Percentiles rank a stretch among this genome's conserved stretches.
These are phyloP conservation scores for Kuraishia molischiana DNA, from an alignment of 805 yeast species.

Conservation along the genomic window DNA sequence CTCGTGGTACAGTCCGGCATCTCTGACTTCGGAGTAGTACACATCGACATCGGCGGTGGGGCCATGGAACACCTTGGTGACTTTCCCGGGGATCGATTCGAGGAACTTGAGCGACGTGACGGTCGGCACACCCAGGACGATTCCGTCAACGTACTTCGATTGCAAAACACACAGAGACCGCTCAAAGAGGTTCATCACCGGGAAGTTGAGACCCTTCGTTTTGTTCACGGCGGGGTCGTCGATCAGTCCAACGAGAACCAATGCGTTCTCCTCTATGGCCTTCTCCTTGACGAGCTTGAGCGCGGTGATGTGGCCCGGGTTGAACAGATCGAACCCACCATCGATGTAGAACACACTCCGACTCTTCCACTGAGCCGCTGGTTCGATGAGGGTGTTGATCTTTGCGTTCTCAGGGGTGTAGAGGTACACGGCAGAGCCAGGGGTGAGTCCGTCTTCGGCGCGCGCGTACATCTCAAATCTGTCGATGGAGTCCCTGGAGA, in stretches of 20 bases:
- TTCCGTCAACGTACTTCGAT: conserved; percentile 74
- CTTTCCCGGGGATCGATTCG: conserved; percentile 23
- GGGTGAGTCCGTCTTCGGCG: conserved; percentile 45
- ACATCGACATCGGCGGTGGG: conserved; percentile 34
- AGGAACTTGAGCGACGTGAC: conserved; percentile 32
- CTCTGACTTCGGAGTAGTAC: conserved; percentile 17
- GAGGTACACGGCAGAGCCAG: conserved; percentile 50
- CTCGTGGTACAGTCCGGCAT: conserved; percentile 25
- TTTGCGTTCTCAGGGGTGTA: conserved; percentile 19
- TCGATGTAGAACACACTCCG: conserved; percentile 42
- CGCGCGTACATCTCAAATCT: conserved; percentile 49
- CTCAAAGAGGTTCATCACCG: conserved; percentile 83
- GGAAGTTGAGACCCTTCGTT: conserved; percentile 55
- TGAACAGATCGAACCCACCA: conserved; percentile 88
- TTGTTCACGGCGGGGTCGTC: conserved; percentile 47
- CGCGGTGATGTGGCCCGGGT: conserved; percentile 84
- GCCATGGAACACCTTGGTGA: conserved; percentile 43
- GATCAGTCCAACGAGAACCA: conserved; percentile 59
- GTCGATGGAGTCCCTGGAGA: conserved; percentile 24
- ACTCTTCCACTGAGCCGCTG: conserved; percentile 14
- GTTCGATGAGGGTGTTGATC: conserved; percentile 24
- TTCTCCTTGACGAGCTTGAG: conserved; percentile 36
- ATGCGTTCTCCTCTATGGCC: conserved; percentile 27
- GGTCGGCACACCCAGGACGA: conserved; percentile 64
- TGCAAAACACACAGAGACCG: conserved; percentile 82